These are phyloP conservation scores for Aureobasidium sp. DNA, from an alignment of 2,329 filamentous ascomycete species.

Conservation along the genomic window DNA sequence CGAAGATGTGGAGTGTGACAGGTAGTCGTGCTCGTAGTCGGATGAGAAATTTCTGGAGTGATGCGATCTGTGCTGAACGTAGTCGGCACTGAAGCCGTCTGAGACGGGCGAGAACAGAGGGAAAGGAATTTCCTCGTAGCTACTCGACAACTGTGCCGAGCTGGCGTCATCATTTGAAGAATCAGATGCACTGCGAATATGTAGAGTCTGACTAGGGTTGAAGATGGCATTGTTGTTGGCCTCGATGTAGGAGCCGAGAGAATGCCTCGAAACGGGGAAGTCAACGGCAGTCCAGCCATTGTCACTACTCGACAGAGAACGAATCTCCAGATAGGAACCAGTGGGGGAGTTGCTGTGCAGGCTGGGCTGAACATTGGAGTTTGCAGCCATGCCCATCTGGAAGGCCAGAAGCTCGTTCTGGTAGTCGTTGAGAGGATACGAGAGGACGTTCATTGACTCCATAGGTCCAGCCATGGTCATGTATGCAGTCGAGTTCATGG, in stretches of 20 bases:
- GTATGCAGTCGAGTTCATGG: conserved; percentile 34
- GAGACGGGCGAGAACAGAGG: conserved; percentile 77
- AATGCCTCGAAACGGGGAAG: conserved; percentile 50
- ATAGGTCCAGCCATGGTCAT: conserved; percentile 37
- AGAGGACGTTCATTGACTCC: conserved; percentile 38
- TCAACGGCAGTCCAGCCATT: conserved; percentile 83
- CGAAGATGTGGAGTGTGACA: conserved; percentile 22
- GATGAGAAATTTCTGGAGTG: conserved; percentile 20
- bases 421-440: conserved; percentile 57
- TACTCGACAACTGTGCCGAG: conserved; percentile 60
- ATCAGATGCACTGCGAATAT: conserved; percentile 79
- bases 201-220: conserved; percentile 84
- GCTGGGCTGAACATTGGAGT: conserved; percentile 38
- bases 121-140: conserved; percentile 74
- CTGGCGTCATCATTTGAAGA: conserved; percentile 59
- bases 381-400: conserved; percentile 40
- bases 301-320: conserved; percentile 78
- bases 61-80: conserved; percentile 34
- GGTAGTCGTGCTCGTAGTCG: conserved; percentile 28
- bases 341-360: conserved; percentile 59
- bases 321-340: conserved; percentile 74
- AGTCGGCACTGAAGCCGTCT: conserved; percentile 57
- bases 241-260: conserved; percentile 60
- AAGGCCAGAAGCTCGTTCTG: conserved; percentile 55
- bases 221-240: conserved; percentile 60